Evolutionary conservation across 345 rosid genomes (phyloP).

Genomic region (Brassica cretica): DNA sequence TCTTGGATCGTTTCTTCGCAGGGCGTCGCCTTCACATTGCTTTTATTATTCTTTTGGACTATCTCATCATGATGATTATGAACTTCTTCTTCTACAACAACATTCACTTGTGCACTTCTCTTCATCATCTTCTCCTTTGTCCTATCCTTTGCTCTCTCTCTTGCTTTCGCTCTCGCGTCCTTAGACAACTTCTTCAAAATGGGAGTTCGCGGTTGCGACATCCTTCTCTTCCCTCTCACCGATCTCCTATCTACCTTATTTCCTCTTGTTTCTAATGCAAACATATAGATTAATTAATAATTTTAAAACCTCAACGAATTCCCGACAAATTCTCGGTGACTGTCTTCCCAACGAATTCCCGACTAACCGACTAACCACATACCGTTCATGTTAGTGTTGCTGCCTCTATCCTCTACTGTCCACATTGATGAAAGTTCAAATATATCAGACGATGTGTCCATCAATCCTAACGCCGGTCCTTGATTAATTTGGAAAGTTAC

Average conservation of each 20-base stretch:
- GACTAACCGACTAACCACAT: no score
- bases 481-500: not conserved
- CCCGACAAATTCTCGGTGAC: no score
- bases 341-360: no score
- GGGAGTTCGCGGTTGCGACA: conserved; percentile 18
- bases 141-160: conserved; percentile 73
- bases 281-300: not conserved
- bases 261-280: conserved; percentile 23
- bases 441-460: conserved; percentile 29
- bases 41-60: not conserved
- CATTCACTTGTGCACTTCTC: conserved; percentile 26
- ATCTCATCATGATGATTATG: conserved; percentile 15
- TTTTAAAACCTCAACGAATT: no score
- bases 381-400: conserved; percentile 7
- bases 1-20: conserved; percentile 8
- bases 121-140: conserved; percentile 53
- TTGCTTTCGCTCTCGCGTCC: conserved; percentile 63
- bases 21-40: not conserved
- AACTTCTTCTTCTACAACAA: conserved; percentile 17
- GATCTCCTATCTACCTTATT: conserved; percentile 30
- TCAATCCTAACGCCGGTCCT: conserved; percentile 30
- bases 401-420: conserved; percentile 30
- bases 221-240: conserved; percentile 36
- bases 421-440: conserved; percentile 33
- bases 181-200: conserved; percentile 40